Evolutionary conservation across 768 basidiomycete genomes (phyloP).

Genomic region (Trametes maxima): DNA sequence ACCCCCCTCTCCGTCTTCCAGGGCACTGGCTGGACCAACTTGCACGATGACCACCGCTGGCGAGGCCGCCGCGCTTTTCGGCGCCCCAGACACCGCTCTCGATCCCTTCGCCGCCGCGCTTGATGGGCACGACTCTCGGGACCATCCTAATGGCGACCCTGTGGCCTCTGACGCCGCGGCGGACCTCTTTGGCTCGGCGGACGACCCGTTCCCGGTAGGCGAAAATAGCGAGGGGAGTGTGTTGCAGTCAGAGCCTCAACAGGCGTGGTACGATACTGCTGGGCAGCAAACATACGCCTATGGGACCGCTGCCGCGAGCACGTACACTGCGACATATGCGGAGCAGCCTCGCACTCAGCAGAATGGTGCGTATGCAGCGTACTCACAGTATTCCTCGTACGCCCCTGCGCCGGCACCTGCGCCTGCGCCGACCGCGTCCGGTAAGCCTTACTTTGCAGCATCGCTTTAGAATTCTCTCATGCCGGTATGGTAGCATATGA

Average conservation of each 20-base stretch:
- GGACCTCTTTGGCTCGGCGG: conserved; percentile 29
- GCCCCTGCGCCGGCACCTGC: conserved; percentile 2
- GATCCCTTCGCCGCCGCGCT: conserved; percentile 41
- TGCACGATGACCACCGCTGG: conserved; percentile 63
- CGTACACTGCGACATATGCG: conserved; percentile 10
- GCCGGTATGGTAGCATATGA: conserved; percentile 7
- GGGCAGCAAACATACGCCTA: conserved; percentile 18
- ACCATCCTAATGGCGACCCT: conserved; percentile 9
- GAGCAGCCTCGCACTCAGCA: conserved; percentile 14
- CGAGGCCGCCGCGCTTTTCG: conserved; percentile 83
- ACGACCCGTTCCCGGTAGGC: conserved; percentile 16
- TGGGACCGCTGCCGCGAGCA: conserved; percentile 9
- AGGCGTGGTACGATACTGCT: conserved; percentile 18
- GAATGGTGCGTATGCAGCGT: conserved; percentile 7
- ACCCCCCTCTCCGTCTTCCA: conserved; percentile 21
- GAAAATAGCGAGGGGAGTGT: conserved; percentile 3
- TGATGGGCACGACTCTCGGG: conserved; percentile 22
- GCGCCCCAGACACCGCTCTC: conserved; percentile 54
- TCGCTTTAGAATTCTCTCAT: neutral
- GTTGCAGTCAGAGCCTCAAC: conserved; percentile 7
- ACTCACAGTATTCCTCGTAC: conserved; percentile 20
- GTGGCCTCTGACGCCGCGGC: conserved; percentile 19
- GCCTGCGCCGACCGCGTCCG: conserved; percentile 1
- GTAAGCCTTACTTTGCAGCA: neutral
- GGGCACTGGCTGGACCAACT: conserved; percentile 19